These are phyloP conservation scores for Diatrype stigma DNA, from an alignment of 2,329 filamentous ascomycete genomes.

Conservation along the genomic window DNA sequence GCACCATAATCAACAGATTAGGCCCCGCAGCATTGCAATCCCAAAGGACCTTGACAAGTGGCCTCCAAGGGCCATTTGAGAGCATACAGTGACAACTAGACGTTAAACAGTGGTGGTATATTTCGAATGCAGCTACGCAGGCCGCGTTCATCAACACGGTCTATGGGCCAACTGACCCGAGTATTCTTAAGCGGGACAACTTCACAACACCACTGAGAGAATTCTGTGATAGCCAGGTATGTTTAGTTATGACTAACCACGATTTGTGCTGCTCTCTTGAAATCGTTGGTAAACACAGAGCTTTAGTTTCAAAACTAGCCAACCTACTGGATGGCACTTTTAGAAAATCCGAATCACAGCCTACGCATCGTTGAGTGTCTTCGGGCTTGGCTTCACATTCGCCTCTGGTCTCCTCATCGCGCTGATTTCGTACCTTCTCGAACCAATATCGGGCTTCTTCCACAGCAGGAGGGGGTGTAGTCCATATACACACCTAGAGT, in stretches of 20 bases:
- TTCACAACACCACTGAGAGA: background rate
- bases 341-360: slow-evolving; percentile 20
- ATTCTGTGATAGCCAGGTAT: background rate
- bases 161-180: background rate
- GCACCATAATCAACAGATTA: background rate
- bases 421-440: slow-evolving; percentile 10
- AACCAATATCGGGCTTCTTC: slow-evolving; percentile 8
- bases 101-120: slow-evolving; percentile 2
- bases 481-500: slow-evolving; percentile 16
- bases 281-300: background rate
- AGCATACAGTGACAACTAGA: slow-evolving; percentile 11
- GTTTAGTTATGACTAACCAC: too few relatives aligned
- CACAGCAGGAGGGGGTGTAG: slow-evolving; percentile 1
- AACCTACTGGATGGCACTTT: too few relatives aligned
- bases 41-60: background rate
- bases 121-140: slow-evolving; percentile 3
- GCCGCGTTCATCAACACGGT: slow-evolving; percentile 1
- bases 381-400: slow-evolving; percentile 17
- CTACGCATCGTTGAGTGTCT: slow-evolving; percentile 21
- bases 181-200: background rate
- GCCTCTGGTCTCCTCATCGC: slow-evolving; percentile 13
- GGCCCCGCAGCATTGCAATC: slow-evolving; percentile 3
- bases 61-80: slow-evolving; percentile 1
- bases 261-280: too few relatives aligned
- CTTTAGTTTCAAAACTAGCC: too few relatives aligned